phyloP scores from a whole-genome alignment of 768 basidiomycete species.

The Jaapia argillacea region DNA sequence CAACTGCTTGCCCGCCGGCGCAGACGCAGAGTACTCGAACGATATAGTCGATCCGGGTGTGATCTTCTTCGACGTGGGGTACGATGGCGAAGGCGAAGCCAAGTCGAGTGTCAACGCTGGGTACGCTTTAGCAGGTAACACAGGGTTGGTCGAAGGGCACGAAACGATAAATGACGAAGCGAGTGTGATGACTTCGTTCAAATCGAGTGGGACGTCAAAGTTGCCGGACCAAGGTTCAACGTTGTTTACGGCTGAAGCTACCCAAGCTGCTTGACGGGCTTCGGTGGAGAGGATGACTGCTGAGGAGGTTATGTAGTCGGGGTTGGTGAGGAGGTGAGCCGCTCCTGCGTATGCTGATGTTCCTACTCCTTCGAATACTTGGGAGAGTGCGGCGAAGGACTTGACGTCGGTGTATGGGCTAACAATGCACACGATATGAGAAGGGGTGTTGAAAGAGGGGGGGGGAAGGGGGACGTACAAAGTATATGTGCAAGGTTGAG shows the following conservation, averaged over 20 bases:
- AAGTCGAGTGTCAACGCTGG: slow-evolving; percentile 38
- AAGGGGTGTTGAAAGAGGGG: background rate
- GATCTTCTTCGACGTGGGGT: too few relatives aligned
- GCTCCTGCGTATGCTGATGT: slow-evolving; percentile 49
- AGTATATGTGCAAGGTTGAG: slow-evolving; percentile 26
- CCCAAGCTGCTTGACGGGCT: slow-evolving; percentile 56
- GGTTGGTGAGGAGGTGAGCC: slow-evolving; percentile 33
- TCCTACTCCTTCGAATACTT: slow-evolving; percentile 44
- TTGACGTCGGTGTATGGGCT: slow-evolving; percentile 35
- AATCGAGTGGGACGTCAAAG: background rate
- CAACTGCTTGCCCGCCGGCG: too few relatives aligned
- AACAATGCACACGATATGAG: slow-evolving; percentile 1
- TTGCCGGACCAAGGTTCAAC: slow-evolving; percentile 46
- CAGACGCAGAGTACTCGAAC: too few relatives aligned
- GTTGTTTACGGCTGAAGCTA: slow-evolving; percentile 38
- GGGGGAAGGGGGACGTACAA: slow-evolving; percentile 13
- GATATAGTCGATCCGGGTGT: too few relatives aligned
- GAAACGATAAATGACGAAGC: slow-evolving; percentile 23
- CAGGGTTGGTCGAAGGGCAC: slow-evolving; percentile 45
- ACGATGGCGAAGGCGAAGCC: too few relatives aligned
- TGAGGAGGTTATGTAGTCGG: slow-evolving; percentile 23
- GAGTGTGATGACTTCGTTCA: too few relatives aligned
- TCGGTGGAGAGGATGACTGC: slow-evolving; percentile 44
- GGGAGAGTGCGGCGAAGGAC: slow-evolving; percentile 39
- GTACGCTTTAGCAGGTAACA: slow-evolving; percentile 39